Conservation (phyloP, 345 rosid genomes). For the Aquilaria malaccensis region DNA sequence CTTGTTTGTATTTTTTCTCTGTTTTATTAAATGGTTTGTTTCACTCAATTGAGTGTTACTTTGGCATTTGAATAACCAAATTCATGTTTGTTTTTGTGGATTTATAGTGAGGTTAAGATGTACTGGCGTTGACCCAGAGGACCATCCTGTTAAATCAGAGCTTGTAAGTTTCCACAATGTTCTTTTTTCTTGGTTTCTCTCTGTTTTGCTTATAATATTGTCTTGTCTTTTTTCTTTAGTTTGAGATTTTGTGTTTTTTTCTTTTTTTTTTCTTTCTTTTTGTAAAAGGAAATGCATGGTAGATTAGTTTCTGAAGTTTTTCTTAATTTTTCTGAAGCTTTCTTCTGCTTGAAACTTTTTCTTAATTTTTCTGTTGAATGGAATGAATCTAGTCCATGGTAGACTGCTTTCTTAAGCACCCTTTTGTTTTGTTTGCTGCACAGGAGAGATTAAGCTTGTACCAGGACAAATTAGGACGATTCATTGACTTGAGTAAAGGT, state of each 20-base stretch:
- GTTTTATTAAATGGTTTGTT: background rate
- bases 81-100: constrained; percentile 4
- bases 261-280: background rate
- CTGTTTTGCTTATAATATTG: background rate
- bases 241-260: background rate
- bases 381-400: background rate
- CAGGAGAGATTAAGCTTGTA: constrained; percentile 79
- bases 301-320: constrained; percentile 6
- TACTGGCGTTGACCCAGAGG: constrained; percentile 65
- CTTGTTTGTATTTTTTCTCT: background rate
- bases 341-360: background rate
- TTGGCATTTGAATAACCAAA: constrained; percentile 2
- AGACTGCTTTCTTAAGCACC: background rate
- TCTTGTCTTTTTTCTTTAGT: constrained; percentile 1
- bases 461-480: constrained; percentile 53
- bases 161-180: constrained; percentile 40
- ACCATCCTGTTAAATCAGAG: constrained; percentile 84
- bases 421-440: constrained; percentile 8
- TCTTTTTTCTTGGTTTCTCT: constrained; percentile 4
- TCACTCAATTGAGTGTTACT: background rate
- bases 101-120: constrained; percentile 80
- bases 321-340: background rate
- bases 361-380: background rate
- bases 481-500: constrained; percentile 69
- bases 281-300: background rate